Conservation (phyloP, 202 grass and related monocot species). For the Saccharum hybrid region DNA sequence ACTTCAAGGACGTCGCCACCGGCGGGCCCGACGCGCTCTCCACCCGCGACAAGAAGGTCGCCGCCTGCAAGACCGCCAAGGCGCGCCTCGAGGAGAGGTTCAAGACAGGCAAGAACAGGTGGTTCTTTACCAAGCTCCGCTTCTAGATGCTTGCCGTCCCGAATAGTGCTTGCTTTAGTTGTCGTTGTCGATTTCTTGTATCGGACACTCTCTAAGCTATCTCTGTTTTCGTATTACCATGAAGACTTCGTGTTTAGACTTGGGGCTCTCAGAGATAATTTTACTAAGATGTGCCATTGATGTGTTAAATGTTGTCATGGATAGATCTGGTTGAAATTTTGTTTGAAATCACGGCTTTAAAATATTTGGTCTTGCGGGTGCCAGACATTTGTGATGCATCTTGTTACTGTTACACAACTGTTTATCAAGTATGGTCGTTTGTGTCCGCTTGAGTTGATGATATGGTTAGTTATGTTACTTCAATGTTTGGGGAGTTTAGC, state of each 20-base stretch:
- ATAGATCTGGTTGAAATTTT: neutral
- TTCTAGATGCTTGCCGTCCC: conserved; percentile 40
- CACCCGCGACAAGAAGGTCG: conserved; percentile 68
- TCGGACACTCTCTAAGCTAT: neutral
- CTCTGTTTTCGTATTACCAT: neutral
- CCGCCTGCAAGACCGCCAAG: conserved; percentile 74
- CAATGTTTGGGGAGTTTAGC: neutral
- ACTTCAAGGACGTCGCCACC: conserved; percentile 65
- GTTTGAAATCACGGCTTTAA: neutral
- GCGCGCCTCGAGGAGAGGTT: conserved; percentile 71
- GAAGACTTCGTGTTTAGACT: neutral
- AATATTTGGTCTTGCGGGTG: too few relatives aligned
- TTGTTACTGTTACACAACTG: too few relatives aligned
- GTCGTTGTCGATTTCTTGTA: neutral
- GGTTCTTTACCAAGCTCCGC: conserved; percentile 82
- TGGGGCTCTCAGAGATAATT: neutral
- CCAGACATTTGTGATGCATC: too few relatives aligned
- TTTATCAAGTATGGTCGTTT: neutral
- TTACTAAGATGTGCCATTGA: neutral
- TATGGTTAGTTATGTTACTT: neutral
- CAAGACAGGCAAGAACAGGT: conserved; percentile 78
- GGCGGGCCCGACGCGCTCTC: conserved; percentile 52
- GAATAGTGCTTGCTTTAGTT: neutral
- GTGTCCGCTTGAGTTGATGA: neutral
- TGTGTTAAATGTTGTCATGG: neutral